A percentile compares a stretch with the other conserved stretches of the same genome.
These are phyloP conservation scores for Rhinocladiella similis DNA, from an alignment of 2,329 filamentous ascomycete genomes.

Conservation along the genomic window DNA sequence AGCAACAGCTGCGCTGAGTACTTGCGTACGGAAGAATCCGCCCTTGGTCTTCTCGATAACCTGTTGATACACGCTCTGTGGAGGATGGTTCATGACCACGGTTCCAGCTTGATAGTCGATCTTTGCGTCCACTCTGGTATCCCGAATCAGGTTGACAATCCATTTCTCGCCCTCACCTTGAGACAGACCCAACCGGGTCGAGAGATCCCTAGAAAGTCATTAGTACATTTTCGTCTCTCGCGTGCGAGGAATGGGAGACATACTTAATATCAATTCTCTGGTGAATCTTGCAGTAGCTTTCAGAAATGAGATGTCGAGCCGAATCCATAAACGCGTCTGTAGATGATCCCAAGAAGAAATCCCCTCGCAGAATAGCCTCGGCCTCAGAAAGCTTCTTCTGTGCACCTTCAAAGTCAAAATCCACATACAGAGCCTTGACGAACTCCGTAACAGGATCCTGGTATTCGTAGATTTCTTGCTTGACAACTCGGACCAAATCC, in stretches of 20 bases:
- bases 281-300: slow-evolving; percentile 99
- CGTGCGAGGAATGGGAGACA: slow-evolving; percentile 31
- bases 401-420: slow-evolving; percentile 97
- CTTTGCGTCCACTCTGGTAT: slow-evolving; percentile 96
- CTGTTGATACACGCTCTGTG: slow-evolving; percentile 97
- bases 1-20: slow-evolving; percentile 65
- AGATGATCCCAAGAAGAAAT: slow-evolving; percentile 90
- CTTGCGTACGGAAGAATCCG: slow-evolving; percentile 96
- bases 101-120: slow-evolving; percentile 99
- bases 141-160: slow-evolving; percentile 99
- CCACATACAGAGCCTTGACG: slow-evolving; percentile 90
- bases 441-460: slow-evolving; percentile 94
- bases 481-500: slow-evolving; percentile 91
- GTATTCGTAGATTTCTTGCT: slow-evolving; percentile 98
- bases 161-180: slow-evolving; percentile 98
- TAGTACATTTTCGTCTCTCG: slow-evolving; percentile 23
- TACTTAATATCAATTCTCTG: slow-evolving; percentile 95
- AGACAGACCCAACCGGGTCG: slow-evolving; percentile 83
- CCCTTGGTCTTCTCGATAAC: slow-evolving; percentile 99
- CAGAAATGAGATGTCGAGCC: slow-evolving; percentile 93
- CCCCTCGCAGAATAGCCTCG: slow-evolving; percentile 84
- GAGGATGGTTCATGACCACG: slow-evolving; percentile 98
- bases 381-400: slow-evolving; percentile 83
- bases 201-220: slow-evolving; percentile 66
- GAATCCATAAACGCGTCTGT: slow-evolving; percentile 90